These are phyloP conservation scores for Heterobasidion irregulare DNA, from an alignment of 1,284 basidiomycete genomes.

Conservation along the genomic window DNA sequence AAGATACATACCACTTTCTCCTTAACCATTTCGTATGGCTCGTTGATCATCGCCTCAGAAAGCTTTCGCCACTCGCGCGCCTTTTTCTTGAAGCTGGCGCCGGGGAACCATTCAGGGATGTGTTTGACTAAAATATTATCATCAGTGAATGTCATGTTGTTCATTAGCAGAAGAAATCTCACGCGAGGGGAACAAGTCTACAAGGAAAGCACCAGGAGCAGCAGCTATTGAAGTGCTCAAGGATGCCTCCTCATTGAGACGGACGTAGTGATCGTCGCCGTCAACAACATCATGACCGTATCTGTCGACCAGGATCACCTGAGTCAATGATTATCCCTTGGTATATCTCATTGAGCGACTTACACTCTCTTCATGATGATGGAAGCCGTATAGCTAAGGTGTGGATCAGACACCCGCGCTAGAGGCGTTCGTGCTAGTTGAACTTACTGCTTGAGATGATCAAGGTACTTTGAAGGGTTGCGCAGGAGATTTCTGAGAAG, in stretches of 20 bases:
- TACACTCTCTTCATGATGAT: conserved; percentile 13
- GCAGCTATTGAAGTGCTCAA: conserved; percentile 16
- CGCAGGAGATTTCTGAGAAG: conserved; percentile 7
- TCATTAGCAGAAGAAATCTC: not conserved
- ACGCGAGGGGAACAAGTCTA: conserved; percentile 21
- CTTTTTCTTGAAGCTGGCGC: conserved; percentile 13
- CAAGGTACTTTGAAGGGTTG: conserved; percentile 6
- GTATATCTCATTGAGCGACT: not conserved
- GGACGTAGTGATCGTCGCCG: conserved; percentile 13
- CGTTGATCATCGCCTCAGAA: conserved; percentile 12
- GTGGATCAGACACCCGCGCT: no score
- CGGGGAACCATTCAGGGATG: conserved; percentile 16
- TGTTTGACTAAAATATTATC: conserved; percentile 10
- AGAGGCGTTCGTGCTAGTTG: not conserved
- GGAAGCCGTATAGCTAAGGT: conserved; percentile 8
- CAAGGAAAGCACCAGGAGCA: conserved; percentile 19
- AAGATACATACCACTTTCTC: conserved; percentile 8
- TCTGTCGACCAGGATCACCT: not conserved
- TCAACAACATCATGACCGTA: conserved; percentile 12
- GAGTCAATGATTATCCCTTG: not conserved
- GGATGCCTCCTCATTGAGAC: conserved; percentile 15
- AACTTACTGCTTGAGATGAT: conserved; percentile 10
- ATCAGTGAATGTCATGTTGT: not conserved
- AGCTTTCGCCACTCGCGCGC: conserved; percentile 11
- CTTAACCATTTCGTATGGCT: conserved; percentile 12